A percentile compares a stretch with the other conserved stretches of the same genome.
phyloP scores from a whole-genome alignment of 2,329 filamentous ascomycete species.

The Stenocarpella maydis region DNA sequence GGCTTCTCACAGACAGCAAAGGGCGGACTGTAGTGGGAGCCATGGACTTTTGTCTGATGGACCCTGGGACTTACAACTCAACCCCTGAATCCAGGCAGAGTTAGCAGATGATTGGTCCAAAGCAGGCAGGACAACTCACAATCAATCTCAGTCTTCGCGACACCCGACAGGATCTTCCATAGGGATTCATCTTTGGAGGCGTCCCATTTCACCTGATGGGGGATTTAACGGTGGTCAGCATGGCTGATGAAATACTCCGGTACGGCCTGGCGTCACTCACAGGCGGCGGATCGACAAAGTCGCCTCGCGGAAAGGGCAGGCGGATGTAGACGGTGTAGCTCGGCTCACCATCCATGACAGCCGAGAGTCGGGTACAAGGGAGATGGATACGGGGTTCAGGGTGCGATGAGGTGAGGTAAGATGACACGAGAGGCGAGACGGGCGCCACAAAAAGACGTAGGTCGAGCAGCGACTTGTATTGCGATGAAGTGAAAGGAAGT shows the following conservation, averaged over 20 bases:
- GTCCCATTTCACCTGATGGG: conserved; percentile 82
- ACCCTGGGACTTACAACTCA: conserved; percentile 66
- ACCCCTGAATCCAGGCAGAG: conserved; percentile 65
- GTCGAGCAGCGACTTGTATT: neutral
- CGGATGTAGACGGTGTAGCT: conserved; percentile 82
- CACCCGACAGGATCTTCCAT: conserved; percentile 88
- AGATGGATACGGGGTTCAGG: neutral
- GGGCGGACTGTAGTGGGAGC: neutral
- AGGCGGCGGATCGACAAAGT: conserved; percentile 89
- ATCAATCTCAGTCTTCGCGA: conserved; percentile 84
- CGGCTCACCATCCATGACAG: conserved; percentile 53
- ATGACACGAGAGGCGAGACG: neutral
- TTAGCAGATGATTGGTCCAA: conserved; percentile 31
- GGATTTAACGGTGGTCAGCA: neutral
- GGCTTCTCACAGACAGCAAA: neutral
- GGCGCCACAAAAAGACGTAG: neutral
- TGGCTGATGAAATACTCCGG: neutral
- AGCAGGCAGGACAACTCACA: conserved; percentile 62
- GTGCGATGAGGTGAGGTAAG: neutral
- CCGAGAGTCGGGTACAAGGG: neutral
- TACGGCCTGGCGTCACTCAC: conserved; percentile 56
- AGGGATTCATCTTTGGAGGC: conserved; percentile 84
- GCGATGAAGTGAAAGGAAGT: conserved; percentile 12
- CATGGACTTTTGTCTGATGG: conserved; percentile 31
- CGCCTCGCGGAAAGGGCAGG: conserved; percentile 85